phyloP scores from a whole-genome alignment of 805 yeast genomes.

The Saccharomycodes ludwigii region DNA sequence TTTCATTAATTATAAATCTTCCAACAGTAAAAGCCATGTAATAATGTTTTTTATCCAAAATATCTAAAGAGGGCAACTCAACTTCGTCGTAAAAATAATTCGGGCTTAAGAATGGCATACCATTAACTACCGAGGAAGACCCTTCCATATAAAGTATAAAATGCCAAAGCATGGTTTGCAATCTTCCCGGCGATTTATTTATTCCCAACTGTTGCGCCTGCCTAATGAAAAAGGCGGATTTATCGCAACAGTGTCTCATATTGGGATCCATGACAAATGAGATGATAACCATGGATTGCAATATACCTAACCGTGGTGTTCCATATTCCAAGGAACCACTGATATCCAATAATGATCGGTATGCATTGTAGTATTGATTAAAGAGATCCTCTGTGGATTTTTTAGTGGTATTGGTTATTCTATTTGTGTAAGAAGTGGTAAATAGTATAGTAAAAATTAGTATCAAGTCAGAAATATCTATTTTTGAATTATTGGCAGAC shows the following conservation, averaged over 20 bases:
- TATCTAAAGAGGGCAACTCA: conserved; percentile 6
- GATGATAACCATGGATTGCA: conserved; percentile 14
- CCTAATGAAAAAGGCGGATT: conserved; percentile 17
- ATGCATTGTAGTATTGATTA: conserved; percentile 15
- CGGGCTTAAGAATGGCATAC: conserved; percentile 15
- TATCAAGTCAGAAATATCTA: conserved; percentile 8
- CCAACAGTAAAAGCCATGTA: conserved; percentile 16
- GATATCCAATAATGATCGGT: conserved; percentile 10
- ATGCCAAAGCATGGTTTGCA: conserved; percentile 13
- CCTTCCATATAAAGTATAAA: conserved; percentile 18
- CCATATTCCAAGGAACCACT: conserved; percentile 16
- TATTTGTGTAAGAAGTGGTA: conserved; percentile 14
- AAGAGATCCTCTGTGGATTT: no score
- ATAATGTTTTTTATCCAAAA: conserved; percentile 1
- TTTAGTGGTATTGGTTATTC: conserved; percentile 18
- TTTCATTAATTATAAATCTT: conserved; percentile 13
- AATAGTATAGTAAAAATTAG: conserved; percentile 15
- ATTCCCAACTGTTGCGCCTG: conserved; percentile 18
- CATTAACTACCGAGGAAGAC: conserved; percentile 20
- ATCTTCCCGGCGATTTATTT: conserved; percentile 5
- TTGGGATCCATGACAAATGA: conserved; percentile 20
- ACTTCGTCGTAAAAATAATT: conserved; percentile 7
- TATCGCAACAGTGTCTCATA: conserved; percentile 15
- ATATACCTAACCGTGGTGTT: conserved; percentile 12
- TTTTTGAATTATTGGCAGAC: neutral